Percentiles rank a stretch among this genome's conserved stretches.
These are phyloP conservation scores for Cornus kousa DNA, from an alignment of 148 eudicot species.

Conservation along the genomic window DNA sequence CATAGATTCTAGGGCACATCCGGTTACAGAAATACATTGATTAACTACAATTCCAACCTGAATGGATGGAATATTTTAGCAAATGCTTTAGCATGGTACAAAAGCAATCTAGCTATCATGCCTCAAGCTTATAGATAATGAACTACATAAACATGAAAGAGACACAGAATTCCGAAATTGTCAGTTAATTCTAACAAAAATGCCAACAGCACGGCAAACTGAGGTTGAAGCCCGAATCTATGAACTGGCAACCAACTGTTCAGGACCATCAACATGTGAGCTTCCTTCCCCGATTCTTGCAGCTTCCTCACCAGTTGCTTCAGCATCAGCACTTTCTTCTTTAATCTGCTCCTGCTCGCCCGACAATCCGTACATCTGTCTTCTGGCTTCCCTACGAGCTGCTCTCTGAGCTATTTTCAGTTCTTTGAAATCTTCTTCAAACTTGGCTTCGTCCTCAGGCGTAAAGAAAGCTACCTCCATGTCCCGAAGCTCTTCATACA, in stretches of 20 bases:
- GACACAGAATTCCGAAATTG: background rate
- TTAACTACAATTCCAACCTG: background rate
- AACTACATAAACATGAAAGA: background rate
- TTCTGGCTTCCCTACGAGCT: slow-evolving; percentile 63
- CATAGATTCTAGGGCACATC: background rate
- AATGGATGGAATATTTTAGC: background rate
- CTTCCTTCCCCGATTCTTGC: slow-evolving; percentile 25
- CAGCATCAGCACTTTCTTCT: slow-evolving; percentile 27
- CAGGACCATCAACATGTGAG: slow-evolving; percentile 44
- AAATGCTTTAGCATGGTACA: background rate
- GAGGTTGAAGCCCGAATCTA: slow-evolving; percentile 10
- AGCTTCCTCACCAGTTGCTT: slow-evolving; percentile 24
- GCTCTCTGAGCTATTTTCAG: slow-evolving; percentile 46
- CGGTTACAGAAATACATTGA: background rate
- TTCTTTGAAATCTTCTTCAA: slow-evolving; percentile 69
- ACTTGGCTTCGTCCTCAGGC: slow-evolving; percentile 71
- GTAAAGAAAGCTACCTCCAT: slow-evolving; percentile 80
- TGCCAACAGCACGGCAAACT: background rate
- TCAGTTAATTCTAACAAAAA: background rate
- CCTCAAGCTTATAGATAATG: background rate
- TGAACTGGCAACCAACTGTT: slow-evolving; percentile 54
- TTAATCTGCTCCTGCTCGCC: slow-evolving; percentile 23
- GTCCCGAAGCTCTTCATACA: slow-evolving; percentile 82
- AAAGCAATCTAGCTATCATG: background rate
- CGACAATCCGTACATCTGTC: slow-evolving; percentile 44